These are phyloP conservation scores for Monosporozyma aerobia DNA, from an alignment of 805 yeast species.

Conservation along the genomic window DNA sequence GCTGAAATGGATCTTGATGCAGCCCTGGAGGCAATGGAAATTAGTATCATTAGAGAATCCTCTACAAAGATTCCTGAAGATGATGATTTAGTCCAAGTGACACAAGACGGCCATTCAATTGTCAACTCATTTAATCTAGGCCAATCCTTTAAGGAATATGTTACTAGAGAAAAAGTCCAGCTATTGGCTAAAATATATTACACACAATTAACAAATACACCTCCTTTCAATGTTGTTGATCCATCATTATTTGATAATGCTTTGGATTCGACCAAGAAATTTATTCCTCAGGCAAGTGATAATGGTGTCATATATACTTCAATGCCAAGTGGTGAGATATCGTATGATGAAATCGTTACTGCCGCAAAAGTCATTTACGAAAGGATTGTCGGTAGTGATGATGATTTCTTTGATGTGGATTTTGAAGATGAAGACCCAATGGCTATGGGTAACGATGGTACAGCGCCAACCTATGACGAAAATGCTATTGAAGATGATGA, in stretches of 20 bases:
- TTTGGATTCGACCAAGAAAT: constrained; percentile 7
- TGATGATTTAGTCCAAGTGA: constrained; percentile 46
- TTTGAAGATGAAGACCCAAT: constrained; percentile 88
- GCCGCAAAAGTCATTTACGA: constrained; percentile 71
- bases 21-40: constrained; percentile 74
- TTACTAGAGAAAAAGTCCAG: constrained; percentile 64
- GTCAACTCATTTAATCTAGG: constrained; percentile 80
- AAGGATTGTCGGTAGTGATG: constrained; percentile 82
- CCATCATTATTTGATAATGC: constrained; percentile 29
- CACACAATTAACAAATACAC: constrained; percentile 48
- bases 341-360: constrained; percentile 84
- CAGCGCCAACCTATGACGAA: constrained; percentile 9
- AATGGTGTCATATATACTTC: constrained; percentile 42
- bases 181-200: constrained; percentile 53
- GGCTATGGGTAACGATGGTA: not conserved
- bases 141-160: constrained; percentile 73
- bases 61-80: constrained; percentile 46
- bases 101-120: constrained; percentile 55
- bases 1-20: constrained; percentile 73
- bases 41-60: constrained; percentile 71
- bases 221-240: constrained; percentile 45
- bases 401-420: constrained; percentile 92
- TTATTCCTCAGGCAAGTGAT: constrained; percentile 36
- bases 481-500: constrained; percentile 25
- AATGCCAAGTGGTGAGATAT: constrained; percentile 76